Base-by-base conservation (phyloP, 306 rosid species). In the Prinsepia uniflora region DNA sequence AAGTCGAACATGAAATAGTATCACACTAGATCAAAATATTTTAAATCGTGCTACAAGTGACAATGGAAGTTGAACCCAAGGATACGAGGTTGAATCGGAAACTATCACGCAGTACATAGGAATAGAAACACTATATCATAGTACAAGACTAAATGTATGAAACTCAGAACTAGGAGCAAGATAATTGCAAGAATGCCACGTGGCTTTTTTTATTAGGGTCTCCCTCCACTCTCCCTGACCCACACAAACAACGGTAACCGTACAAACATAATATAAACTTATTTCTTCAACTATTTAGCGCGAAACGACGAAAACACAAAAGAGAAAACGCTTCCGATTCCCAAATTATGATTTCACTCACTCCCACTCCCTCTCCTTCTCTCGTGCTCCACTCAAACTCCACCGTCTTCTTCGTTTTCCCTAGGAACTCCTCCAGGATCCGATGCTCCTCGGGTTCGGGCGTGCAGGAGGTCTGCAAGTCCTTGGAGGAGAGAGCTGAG, bases 401-500 rank as follows among this genome's bases (percentile, higher is more conserved):
- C 14, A 56, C 73, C 22, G 41, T 6, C 63, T 14, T 53, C 40
- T 53, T 69, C 52, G 9, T 53, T 63, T 40, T 53, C 50, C 80
- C 61, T 62, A 34, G 22, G 39, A 7, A 2, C 59, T 45, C 62
- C 43, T 60, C 67, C 44, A 63, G 77, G 7, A 69, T 86, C 42
- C 74, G 85, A 72, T 86, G 87, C 50, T 85, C 86, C 41, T 81
- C 86, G n/a, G 77, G 76, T 24, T 39, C 20, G 24, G 80, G 78
- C 49, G 74, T 83, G 63, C 79, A 84, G 43, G 85, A 84, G 82
- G 65, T 63, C 30, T 70, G 78, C 67, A 66, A 78, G 52, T 40
- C n/a, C 15, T 53, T 72, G 0, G 59, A 56, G 17, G 75, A 79
- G 19, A 22, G 67, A 43, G n/a, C 70, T 78, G 17, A 44, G 69